Base-by-base conservation (phyloP, 1,139 yeast genomes). In the Kodamaea anthophila region DNA sequence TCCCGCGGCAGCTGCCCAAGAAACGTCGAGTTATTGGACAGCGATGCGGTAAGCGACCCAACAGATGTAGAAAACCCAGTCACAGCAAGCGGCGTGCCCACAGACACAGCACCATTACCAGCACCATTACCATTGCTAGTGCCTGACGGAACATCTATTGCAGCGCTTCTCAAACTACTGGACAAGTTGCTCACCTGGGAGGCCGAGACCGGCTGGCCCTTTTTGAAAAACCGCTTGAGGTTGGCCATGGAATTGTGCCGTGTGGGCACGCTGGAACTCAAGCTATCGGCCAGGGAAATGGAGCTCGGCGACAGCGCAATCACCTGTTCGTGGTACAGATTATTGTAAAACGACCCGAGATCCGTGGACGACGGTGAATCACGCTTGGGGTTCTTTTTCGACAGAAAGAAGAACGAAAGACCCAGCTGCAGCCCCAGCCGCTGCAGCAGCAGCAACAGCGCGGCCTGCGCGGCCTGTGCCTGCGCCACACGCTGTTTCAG, bases 221-320 rank as follows among this genome's bases (percentile, higher is more conserved):
- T 72, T 39, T 72, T 74, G 56, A 79, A 75, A 41, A 78, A 69
- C 23, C 76, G 55, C 49, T 75, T 75, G 42, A 80, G 56, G 40
- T 81, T 86, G 19, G 83, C 81, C 86, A 80, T 81, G 6, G 87
- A 77, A 39, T 78, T 77, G 44, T 80, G 87, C 39, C 72, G 53
- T 7, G 66, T 47, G 23, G 37, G 45, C 11, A 14, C 23, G 4
- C 22, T 25, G 3, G 37, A 34, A 28, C 19, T 36, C 28, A 33
- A 21, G n/a, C 68, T 60, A 9, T 65, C 72, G 12, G 46, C 32
- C 11, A 68, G 61, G 3, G 69, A 60, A 13, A 59, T 36, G 6
- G 70, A 60, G 7, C 62, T 49, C 0, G 72, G 70, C 19, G 70
- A 61, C 25, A 57, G 48, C 2, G 60, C 53, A 18, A 56, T 40